Conservation (phyloP, 352 stramenopile genomes). For the Phytopythium boreale region DNA sequence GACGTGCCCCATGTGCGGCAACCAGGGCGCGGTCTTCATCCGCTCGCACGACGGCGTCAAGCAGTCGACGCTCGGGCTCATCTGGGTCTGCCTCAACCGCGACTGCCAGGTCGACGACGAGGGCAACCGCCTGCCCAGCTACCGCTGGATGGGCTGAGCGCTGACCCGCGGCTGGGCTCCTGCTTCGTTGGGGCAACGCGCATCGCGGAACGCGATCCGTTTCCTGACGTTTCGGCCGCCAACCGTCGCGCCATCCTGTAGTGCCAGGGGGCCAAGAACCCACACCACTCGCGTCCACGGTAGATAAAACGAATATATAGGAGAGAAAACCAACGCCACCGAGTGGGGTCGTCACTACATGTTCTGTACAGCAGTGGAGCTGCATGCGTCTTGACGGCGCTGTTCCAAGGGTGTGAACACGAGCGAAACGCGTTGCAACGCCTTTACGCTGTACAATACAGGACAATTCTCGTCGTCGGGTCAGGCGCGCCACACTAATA, state of each 20-base stretch:
- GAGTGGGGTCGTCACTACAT: not conserved
- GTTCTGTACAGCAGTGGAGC: no score
- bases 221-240: not conserved
- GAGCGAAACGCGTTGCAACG: no score
- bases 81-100: constrained; percentile 88
- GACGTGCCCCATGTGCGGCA: constrained; percentile 67
- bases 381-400: no score
- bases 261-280: no score
- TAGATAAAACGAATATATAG: not conserved
- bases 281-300: not conserved
- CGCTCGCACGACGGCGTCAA: constrained; percentile 87
- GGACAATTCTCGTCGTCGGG: not conserved
- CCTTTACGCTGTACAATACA: not conserved
- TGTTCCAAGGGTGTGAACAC: no score
- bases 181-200: not conserved
- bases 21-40: constrained; percentile 86
- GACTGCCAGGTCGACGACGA: constrained; percentile 86
- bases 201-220: not conserved
- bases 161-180: not conserved
- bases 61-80: constrained; percentile 82
- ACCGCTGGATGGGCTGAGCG: constrained; percentile 81
- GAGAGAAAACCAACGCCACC: no score
- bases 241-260: not conserved
- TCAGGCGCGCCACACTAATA: not conserved
- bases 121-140: constrained; percentile 78